Evolutionary conservation across 2,329 filamentous ascomycete species (phyloP), one percentile per base, ranked within the genome.

Genomic region (Periconia sp.): DNA sequence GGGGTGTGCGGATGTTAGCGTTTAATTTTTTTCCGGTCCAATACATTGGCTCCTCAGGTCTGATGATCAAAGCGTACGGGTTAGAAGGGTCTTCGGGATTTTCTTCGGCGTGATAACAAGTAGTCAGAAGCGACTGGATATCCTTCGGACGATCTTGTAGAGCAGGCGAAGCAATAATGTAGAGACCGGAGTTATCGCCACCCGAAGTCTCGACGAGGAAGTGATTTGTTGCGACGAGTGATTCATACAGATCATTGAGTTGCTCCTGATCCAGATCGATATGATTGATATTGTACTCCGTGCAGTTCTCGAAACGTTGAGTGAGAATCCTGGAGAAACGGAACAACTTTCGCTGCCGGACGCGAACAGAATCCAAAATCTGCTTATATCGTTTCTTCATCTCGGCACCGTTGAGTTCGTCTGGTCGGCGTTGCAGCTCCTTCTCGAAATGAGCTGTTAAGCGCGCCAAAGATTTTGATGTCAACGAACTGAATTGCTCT

Each of bases 351-450:
- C 94, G 85, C 75, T 99, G 94, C 19, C 94, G 86, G 53, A 97
- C 92, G 66, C 94, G 91, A 19, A 97, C 95, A 0, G 94, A 97
- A 72, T 99, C 94, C 2, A 99, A 79, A 58, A 92, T 92, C 57
- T 91, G 89, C 76, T 97, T 97, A 80, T 97, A 99, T 44, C 94
- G 86, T 77, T 96, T 97, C 74, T 94, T 95, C 89, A 97, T 96
- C 58, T 97, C 93, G 9, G 85, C 78, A 1, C 77, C 77, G 31
- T 88, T 85, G 52, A 88, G 89, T 74, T 97, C 92, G 62, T 92
- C 91, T 1, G 90, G 87, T 63, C 91, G 89, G 52, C 88, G 85
- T 61, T 93, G 89, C 47, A 97, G 80, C 73, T 99, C 94, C 63
- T 87, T 88, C 72, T 97, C 94, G 63, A 97, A 99, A 17, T 94